Percentiles rank a stretch among this genome's conserved stretches.
Conservation (phyloP, 257 asterid species). For the Buddleja alternifolia region DNA sequence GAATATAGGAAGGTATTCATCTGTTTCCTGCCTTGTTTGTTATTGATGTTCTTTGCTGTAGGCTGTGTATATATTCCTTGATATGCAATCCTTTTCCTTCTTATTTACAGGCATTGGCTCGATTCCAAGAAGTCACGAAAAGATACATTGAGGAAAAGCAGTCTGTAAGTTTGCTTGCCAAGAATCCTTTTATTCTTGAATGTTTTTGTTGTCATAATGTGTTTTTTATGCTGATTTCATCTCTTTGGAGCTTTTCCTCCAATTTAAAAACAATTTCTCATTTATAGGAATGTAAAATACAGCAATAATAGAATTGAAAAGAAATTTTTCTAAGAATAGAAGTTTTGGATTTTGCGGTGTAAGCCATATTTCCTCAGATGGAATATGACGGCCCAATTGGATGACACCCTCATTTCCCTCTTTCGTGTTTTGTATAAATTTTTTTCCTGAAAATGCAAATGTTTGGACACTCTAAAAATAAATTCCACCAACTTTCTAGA, state of each 20-base stretch:
- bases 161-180: constrained; percentile 63
- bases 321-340: neutral
- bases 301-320: neutral
- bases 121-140: constrained; percentile 96
- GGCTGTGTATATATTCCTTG: constrained; percentile 9
- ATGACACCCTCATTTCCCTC: no score
- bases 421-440: no score
- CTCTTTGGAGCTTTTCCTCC: neutral
- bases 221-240: neutral
- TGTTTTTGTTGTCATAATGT: neutral
- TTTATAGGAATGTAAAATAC: neutral
- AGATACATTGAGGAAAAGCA: constrained; percentile 91
- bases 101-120: constrained; percentile 86
- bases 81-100: neutral
- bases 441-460: no score
- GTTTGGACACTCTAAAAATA: no score
- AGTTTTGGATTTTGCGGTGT: no score
- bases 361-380: no score
- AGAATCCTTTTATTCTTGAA: constrained; percentile 18
- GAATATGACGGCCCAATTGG: no score
- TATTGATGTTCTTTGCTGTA: neutral
- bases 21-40: no score
- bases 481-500: no score
- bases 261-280: neutral
- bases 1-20: constrained; percentile 88